Base-by-base conservation (phyloP, 306 rosid genomes). In the Pachyrhizus erosus region DNA sequence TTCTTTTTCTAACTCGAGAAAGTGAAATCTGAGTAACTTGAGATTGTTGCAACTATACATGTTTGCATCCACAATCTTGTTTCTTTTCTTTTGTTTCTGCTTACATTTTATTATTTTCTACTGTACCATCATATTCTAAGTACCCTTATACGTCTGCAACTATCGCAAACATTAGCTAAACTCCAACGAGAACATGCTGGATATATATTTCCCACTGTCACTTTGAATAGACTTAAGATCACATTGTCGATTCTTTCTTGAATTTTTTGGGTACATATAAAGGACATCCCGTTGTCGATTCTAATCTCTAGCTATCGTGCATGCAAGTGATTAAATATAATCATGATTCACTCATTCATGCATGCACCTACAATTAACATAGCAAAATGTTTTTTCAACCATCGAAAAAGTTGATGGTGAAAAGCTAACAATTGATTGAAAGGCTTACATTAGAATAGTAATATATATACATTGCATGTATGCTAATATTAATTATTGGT, bases 351-450 rank as follows among this genome's bases (percentile, higher is more conserved):
- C 33, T 64, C 76, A 26, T 46, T 64, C 76, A 26, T 46, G 26
- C 76, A 71, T 48, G 62, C 45, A 72, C 62, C 40, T 24, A 45
- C 34, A 14, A 45, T 68, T 21, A 40, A 68, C 34, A 21, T 34
- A 23, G 75, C 39, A 70, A 6, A 43, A 70, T 24, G 55, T 26
- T 70, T 70, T 40, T 45, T 70, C 57, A 70, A 45, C 75, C 75
- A 24, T 23, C 40, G 2, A 45, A 70, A 43, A 45, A 70, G 55
- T 48, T 48, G 62, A 27, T 49, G 76, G 26, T 71, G 76, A 71
- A 71, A 71, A 45, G 57, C 42, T 23, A 31, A 42, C 39, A 26
- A 71, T 48, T 27, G 58, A 48, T 71, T 17, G 61, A 46, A 70
- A 70, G 13, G 8, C 26, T 26, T 46, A 18, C 17, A 17, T 8